Percentiles rank a stretch among this genome's conserved stretches.
These are phyloP conservation scores for Rubia yunnanensis DNA, from an alignment of 257 asterid genomes.

Conservation along the genomic window DNA sequence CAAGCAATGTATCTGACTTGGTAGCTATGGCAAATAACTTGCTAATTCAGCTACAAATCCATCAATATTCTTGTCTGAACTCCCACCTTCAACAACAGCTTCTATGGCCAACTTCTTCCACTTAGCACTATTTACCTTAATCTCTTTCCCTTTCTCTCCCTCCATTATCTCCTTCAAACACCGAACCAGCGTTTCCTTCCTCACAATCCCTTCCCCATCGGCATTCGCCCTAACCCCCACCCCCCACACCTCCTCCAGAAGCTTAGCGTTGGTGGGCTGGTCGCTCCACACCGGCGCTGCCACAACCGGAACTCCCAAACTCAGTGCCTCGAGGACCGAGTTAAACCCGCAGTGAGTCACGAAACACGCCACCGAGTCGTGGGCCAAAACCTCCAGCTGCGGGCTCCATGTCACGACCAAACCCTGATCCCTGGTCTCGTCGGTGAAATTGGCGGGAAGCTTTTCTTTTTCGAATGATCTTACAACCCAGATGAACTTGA, in stretches of 20 bases:
- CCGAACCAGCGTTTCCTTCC: slow-evolving; percentile 31
- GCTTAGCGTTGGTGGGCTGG: slow-evolving; percentile 53
- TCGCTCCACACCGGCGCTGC: slow-evolving; percentile 57
- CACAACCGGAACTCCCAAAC: slow-evolving; percentile 55
- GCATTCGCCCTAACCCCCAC: slow-evolving; percentile 43
- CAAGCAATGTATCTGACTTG: not conserved
- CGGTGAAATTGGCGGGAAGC: slow-evolving; percentile 21
- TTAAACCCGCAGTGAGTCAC: slow-evolving; percentile 70
- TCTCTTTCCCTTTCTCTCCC: slow-evolving; percentile 32
- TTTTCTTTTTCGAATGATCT: slow-evolving; percentile 34
- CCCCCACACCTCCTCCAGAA: slow-evolving; percentile 47
- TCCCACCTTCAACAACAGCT: slow-evolving; percentile 45
- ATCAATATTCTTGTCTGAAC: slow-evolving; percentile 35
- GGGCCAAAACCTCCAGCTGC: slow-evolving; percentile 43
- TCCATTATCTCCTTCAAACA: slow-evolving; percentile 40
- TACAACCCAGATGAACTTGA: slow-evolving; percentile 48
- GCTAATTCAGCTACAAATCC: slow-evolving; percentile 27
- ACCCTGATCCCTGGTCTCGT: slow-evolving; percentile 25
- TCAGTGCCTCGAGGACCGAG: slow-evolving; percentile 46
- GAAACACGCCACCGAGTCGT: slow-evolving; percentile 43
- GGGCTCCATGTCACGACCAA: slow-evolving; percentile 56
- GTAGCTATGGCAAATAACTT: not conserved
- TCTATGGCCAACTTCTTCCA: slow-evolving; percentile 40
- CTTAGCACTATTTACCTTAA: slow-evolving; percentile 30
- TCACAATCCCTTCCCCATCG: slow-evolving; percentile 45